A percentile compares a stretch with the other conserved stretches of the same genome.
Conservation (phyloP, 1,284 basidiomycete species). For the Exobasidium rhododendri region DNA sequence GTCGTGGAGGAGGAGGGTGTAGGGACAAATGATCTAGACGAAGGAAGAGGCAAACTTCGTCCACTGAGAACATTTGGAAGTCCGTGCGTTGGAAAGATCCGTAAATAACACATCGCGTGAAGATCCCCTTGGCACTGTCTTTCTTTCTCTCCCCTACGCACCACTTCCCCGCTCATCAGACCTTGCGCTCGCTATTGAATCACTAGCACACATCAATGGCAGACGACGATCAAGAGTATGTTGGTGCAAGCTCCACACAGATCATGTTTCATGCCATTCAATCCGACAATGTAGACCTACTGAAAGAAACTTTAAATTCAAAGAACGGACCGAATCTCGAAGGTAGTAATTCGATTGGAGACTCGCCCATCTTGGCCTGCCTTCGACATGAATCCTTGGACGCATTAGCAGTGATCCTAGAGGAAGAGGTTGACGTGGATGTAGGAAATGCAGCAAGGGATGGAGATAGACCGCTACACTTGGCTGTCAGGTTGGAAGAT, state of each 20-base stretch:
- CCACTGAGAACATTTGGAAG: neutral
- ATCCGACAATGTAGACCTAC: neutral
- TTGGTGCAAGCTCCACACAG: constrained; percentile 5
- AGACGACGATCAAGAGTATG: constrained; percentile 6
- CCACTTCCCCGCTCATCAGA: neutral
- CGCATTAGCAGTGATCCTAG: neutral
- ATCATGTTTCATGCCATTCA: constrained; percentile 10
- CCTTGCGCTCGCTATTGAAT: neutral
- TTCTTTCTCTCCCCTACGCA: neutral
- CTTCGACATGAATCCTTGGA: neutral
- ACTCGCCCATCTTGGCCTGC: constrained; percentile 4
- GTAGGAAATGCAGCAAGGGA: neutral
- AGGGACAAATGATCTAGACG: neutral
- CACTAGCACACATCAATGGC: neutral
- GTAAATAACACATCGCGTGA: neutral
- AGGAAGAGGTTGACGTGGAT: constrained; percentile 13
- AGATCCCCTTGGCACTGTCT: neutral
- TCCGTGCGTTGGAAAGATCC: neutral
- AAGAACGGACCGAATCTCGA: constrained; percentile 1
- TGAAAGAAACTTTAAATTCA: neutral
- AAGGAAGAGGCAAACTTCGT: neutral
- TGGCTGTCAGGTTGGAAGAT: constrained; percentile 8
- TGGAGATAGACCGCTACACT: constrained; percentile 9
- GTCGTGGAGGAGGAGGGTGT: neutral
- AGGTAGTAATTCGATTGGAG: constrained; percentile 3